Base-by-base conservation (phyloP, 148 eudicot genomes). In the Linanthus parryae region DNA sequence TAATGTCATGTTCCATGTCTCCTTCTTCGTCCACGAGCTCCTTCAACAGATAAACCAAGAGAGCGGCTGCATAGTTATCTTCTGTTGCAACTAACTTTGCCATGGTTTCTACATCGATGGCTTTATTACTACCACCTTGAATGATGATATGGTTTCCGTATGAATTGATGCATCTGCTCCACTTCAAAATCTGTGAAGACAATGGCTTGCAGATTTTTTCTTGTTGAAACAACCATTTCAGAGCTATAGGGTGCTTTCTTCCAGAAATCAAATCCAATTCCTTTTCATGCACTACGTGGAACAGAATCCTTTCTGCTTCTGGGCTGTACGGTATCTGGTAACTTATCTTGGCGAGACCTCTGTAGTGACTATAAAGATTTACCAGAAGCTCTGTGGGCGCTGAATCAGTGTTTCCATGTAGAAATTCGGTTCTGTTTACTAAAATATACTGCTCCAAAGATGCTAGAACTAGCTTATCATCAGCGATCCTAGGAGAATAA, bases 211-310 rank as follows among this genome's bases (percentile, higher is more conserved):
- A 56, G 42, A 92, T 72, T 66, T 66, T 78, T 49, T 88, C 95
- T 63, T 92, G 91, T 71, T 84, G 96, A 68, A 92, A 92, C 60
- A 92, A 55, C 99, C 99, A 92, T 70, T 72, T 79, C 44, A 87
- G 52, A 28, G 99, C 77, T 35, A 67, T 68, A 3, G 57, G 61
- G 76, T 92, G 94, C 52, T 84, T 69, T 55, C 74, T 61, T 12
- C 49, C 66, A 44, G 78, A 71, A 28, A 74, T 67, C 47, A 83
- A 55, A 68, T 88, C 88, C 83, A 81, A 82, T 39, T 75, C 82
- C 29, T 72, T 73, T 65, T 84, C 96, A 41, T 57, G 64, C 46
- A 88, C 31, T 51, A 82, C 28, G 54, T 73, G 73, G 64, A 87
- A 77, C 53, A 84, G 73, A 60, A 82, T 73, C 34, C 43, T 78